A percentile compares a stretch with the other conserved stretches of the same genome.
Evolutionary conservation across 2,329 filamentous ascomycete genomes (phyloP).

Genomic region (Rachicladosporium sp.): DNA sequence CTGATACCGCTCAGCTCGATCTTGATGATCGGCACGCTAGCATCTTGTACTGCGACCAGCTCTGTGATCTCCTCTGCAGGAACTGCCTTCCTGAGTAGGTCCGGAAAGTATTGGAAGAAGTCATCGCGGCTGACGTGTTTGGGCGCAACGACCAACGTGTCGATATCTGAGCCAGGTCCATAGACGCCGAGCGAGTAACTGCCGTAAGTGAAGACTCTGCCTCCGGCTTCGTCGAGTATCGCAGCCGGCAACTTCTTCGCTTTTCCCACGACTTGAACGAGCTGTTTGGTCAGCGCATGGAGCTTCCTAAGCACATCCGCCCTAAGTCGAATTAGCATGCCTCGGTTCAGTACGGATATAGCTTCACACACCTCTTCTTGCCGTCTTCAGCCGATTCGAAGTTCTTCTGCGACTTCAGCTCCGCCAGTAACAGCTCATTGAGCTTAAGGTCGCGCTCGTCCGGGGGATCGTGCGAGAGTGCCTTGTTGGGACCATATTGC

Average conservation of each 20-base stretch:
- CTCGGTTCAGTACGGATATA: not conserved
- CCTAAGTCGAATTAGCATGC: slow-evolving; percentile 33
- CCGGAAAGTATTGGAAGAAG: slow-evolving; percentile 85
- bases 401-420: slow-evolving; percentile 79
- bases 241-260: slow-evolving; percentile 62
- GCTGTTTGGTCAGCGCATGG: slow-evolving; percentile 69
- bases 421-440: slow-evolving; percentile 67
- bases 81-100: slow-evolving; percentile 62
- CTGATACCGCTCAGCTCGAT: slow-evolving; percentile 83
- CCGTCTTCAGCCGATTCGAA: slow-evolving; percentile 79
- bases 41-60: slow-evolving; percentile 73
- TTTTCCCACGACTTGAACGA: slow-evolving; percentile 69
- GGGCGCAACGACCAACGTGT: slow-evolving; percentile 84
- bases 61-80: slow-evolving; percentile 70
- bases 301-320: slow-evolving; percentile 62
- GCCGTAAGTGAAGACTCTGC: slow-evolving; percentile 90
- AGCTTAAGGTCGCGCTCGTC: slow-evolving; percentile 64
- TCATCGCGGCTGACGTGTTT: slow-evolving; percentile 80
- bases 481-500: slow-evolving; percentile 62
- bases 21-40: slow-evolving; percentile 95
- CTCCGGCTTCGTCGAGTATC: slow-evolving; percentile 71
- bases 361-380: slow-evolving; percentile 56
- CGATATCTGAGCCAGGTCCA: slow-evolving; percentile 92
- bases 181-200: slow-evolving; percentile 92
- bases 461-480: slow-evolving; percentile 67